A percentile compares a stretch with the other conserved stretches of the same genome.
Conservation (phyloP, 75 land plant genomes). For the Chamaecyparis obtusa region DNA sequence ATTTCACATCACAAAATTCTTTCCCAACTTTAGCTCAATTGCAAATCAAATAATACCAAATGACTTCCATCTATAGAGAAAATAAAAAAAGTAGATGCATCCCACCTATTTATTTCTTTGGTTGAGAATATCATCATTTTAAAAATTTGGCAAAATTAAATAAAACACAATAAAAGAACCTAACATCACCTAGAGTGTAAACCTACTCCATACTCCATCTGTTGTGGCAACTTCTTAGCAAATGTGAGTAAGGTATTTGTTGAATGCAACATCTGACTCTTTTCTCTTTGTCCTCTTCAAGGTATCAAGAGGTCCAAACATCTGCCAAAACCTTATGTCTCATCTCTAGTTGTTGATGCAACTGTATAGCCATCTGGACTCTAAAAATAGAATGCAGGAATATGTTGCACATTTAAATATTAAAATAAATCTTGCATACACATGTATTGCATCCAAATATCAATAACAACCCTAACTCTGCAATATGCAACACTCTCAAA, state of each 20-base stretch:
- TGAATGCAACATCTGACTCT: conserved; percentile 1
- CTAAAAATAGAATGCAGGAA: conserved; percentile 19
- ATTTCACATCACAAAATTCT: too few species aligned
- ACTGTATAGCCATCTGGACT: conserved; percentile 90
- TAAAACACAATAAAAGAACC: not conserved
- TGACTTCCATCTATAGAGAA: too few species aligned
- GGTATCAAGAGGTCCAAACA: conserved; percentile 74
- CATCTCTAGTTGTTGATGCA: conserved; percentile 84
- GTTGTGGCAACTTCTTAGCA: not conserved
- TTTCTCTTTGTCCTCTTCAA: conserved; percentile 16
- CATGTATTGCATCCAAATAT: not conserved
- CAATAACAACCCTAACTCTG: conserved; percentile 34
- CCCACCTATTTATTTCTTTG: too few species aligned
- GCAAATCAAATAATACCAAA: too few species aligned
- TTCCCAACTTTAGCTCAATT: too few species aligned
- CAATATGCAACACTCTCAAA: conserved; percentile 56
- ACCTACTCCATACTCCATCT: not conserved
- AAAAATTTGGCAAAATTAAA: not conserved
- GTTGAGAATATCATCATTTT: too few species aligned
- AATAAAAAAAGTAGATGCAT: too few species aligned
- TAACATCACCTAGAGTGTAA: not conserved
- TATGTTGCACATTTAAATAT: not conserved
- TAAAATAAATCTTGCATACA: not conserved
- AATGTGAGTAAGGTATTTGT: not conserved
- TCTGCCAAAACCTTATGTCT: conserved; percentile 91